These are phyloP conservation scores for Flagelloscypha sp. DNA, from an alignment of 768 basidiomycete genomes.

Conservation along the genomic window DNA sequence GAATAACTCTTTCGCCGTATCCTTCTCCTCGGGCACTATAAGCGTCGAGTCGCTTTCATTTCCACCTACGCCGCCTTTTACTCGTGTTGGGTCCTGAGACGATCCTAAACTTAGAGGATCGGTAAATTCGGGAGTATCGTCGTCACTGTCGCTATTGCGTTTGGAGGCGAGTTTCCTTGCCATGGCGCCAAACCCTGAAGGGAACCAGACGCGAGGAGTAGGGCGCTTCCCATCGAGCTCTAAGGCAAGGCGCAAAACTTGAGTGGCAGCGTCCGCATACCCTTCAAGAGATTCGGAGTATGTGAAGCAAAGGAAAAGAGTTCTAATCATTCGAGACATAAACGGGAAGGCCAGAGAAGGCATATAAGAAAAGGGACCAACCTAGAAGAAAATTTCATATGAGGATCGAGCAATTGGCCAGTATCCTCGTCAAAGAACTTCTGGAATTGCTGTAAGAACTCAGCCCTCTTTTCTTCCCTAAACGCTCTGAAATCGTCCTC, in stretches of 20 bases:
- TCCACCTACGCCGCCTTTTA: too few relatives aligned
- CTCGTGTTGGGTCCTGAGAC: conserved; percentile 1
- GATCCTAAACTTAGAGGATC: conserved; percentile 4
- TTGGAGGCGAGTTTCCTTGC: conserved; percentile 24
- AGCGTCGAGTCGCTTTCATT: too few relatives aligned
- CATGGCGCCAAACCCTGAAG: conserved; percentile 31
- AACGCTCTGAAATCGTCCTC: conserved; percentile 23
- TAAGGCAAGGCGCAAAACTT: conserved; percentile 22
- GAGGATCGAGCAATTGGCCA: conserved; percentile 17
- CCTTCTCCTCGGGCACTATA: too few relatives aligned
- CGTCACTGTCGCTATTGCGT: too few relatives aligned
- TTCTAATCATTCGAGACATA: conserved; percentile 21
- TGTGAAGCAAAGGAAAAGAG: conserved; percentile 38
- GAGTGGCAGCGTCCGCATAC: conserved; percentile 28
- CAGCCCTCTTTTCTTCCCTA: conserved; percentile 23
- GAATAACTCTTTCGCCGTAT: too few relatives aligned
- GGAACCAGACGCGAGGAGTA: conserved; percentile 33
- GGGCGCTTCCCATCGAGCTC: conserved; percentile 28
- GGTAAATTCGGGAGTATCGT: conserved; percentile 20
- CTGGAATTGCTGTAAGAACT: conserved; percentile 32
- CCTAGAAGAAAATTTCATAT: too few relatives aligned
- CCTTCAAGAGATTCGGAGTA: conserved; percentile 35
- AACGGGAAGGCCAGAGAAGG: background rate
- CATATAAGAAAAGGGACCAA: conserved; percentile 25
- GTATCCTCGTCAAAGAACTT: conserved; percentile 32